A percentile compares a stretch with the other conserved stretches of the same genome.
These are phyloP conservation scores for Globisporangium cystogenes DNA, from an alignment of 352 stramenopile genomes.

Conservation along the genomic window DNA sequence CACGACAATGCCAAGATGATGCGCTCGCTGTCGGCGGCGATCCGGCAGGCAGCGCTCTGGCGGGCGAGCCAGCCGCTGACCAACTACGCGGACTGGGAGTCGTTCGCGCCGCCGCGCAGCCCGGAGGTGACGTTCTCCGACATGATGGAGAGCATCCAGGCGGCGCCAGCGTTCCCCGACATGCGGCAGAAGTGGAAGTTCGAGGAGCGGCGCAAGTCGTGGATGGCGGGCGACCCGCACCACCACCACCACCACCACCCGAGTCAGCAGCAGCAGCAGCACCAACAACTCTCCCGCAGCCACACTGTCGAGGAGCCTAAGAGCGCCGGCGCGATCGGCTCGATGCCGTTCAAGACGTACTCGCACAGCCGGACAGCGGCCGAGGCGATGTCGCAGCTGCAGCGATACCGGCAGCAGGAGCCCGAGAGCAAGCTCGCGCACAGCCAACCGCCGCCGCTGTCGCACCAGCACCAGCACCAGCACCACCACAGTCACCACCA, in stretches of 20 bases:
- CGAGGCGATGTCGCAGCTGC: conserved; percentile 12
- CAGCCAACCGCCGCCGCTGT: conserved; percentile 23
- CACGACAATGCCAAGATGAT: conserved; percentile 62
- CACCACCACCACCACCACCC: conserved; percentile 20
- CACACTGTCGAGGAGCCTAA: background rate
- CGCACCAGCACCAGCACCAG: conserved; percentile 7
- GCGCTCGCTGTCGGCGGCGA: conserved; percentile 68
- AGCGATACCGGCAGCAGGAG: conserved; percentile 12
- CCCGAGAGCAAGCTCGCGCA: conserved; percentile 11
- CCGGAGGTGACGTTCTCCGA: conserved; percentile 74
- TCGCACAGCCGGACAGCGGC: conserved; percentile 21
- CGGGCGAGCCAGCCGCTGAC: conserved; percentile 66
- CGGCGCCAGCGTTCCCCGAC: conserved; percentile 34
- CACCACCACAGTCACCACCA: background rate
- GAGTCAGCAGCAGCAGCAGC: background rate
- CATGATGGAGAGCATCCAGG: conserved; percentile 60
- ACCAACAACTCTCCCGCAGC: conserved; percentile 13
- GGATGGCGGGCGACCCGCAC: conserved; percentile 56
- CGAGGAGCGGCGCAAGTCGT: conserved; percentile 69
- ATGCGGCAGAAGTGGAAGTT: conserved; percentile 39
- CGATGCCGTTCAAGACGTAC: conserved; percentile 27
- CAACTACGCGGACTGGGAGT: conserved; percentile 63
- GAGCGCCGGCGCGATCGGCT: conserved; percentile 1
- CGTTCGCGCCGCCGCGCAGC: conserved; percentile 42
- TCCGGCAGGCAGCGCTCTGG: conserved; percentile 76